Conservation (phyloP, 257 asterid species). For the Przewalskia tangutica region DNA sequence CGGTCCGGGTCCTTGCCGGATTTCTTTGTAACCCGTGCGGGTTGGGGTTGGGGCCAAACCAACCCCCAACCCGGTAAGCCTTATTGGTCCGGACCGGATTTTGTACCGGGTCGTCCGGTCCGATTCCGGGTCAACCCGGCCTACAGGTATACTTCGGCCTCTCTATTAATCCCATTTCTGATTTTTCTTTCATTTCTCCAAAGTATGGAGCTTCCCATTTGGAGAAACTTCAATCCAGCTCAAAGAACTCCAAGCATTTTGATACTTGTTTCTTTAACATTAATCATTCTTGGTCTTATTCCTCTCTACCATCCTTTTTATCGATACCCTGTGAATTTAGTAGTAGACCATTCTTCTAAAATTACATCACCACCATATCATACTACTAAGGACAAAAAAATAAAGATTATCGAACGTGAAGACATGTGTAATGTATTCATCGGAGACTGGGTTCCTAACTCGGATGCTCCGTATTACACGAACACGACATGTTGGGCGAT, state of each 20-base stretch:
- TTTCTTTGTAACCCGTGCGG: too few species aligned
- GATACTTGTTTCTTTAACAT: not conserved
- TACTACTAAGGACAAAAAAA: not conserved
- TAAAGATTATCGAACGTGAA: not conserved
- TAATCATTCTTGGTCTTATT: slow-evolving; percentile 9
- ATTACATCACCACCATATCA: slow-evolving; percentile 4
- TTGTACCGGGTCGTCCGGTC: too few species aligned
- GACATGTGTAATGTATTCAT: slow-evolving; percentile 33
- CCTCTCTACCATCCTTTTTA: slow-evolving; percentile 3
- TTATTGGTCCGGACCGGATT: too few species aligned
- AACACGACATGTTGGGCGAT: slow-evolving; percentile 50
- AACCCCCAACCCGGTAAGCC: too few species aligned
- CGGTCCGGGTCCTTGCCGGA: too few species aligned
- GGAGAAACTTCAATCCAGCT: not conserved
- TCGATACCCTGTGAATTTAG: not conserved
- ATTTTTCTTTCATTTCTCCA: not conserved
- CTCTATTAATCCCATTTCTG: not conserved
- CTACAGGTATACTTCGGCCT: too few species aligned
- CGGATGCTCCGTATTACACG: slow-evolving; percentile 46
- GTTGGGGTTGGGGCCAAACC: too few species aligned
- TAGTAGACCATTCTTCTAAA: not conserved
- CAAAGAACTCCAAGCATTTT: slow-evolving; percentile 1
- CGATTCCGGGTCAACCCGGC: too few species aligned
- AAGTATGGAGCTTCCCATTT: slow-evolving; percentile 8
- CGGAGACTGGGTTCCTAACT: slow-evolving; percentile 49